Evolutionary conservation across 768 basidiomycete genomes (phyloP).

Genomic region (Neoboletus brunneissimus): DNA sequence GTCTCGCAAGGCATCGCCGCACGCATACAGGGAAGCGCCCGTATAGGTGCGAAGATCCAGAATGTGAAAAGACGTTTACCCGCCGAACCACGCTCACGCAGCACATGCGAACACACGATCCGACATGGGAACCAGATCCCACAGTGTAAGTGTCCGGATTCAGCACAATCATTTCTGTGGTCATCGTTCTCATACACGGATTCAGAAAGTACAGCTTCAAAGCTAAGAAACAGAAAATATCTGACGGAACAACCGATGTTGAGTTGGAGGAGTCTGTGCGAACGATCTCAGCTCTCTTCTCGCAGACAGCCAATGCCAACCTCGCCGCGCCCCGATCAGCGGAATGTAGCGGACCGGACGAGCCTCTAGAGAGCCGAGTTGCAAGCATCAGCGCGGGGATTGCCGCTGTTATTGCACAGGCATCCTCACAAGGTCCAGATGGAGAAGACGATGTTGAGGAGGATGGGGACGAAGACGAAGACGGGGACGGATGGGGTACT

Average conservation of each 20-base stretch:
- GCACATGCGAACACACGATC: constrained; percentile 87
- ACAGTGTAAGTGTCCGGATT: constrained; percentile 55
- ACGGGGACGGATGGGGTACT: constrained; percentile 41
- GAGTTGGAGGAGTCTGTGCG: constrained; percentile 72
- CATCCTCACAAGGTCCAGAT: constrained; percentile 58
- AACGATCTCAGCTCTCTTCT: constrained; percentile 68
- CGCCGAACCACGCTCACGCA: constrained; percentile 80
- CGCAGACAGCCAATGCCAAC: constrained; percentile 42
- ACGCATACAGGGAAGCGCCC: constrained; percentile 86
- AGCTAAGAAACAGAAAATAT: constrained; percentile 59
- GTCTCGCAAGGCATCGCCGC: constrained; percentile 86
- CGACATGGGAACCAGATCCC: constrained; percentile 81
- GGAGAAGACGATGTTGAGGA: constrained; percentile 49
- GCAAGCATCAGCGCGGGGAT: constrained; percentile 81
- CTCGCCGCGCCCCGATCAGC: constrained; percentile 31
- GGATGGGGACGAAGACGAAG: constrained; percentile 39
- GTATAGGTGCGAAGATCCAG: constrained; percentile 80
- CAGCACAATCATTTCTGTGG: neutral
- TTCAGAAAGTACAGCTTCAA: constrained; percentile 76
- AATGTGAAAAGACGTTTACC: constrained; percentile 86
- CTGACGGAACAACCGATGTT: constrained; percentile 50
- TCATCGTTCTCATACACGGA: constrained; percentile 14
- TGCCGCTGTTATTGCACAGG: constrained; percentile 76
- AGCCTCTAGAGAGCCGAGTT: constrained; percentile 56
- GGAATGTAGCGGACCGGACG: constrained; percentile 36